Base-by-base conservation (phyloP, 2,329 filamentous ascomycete genomes). In the Xylariales sp. region DNA sequence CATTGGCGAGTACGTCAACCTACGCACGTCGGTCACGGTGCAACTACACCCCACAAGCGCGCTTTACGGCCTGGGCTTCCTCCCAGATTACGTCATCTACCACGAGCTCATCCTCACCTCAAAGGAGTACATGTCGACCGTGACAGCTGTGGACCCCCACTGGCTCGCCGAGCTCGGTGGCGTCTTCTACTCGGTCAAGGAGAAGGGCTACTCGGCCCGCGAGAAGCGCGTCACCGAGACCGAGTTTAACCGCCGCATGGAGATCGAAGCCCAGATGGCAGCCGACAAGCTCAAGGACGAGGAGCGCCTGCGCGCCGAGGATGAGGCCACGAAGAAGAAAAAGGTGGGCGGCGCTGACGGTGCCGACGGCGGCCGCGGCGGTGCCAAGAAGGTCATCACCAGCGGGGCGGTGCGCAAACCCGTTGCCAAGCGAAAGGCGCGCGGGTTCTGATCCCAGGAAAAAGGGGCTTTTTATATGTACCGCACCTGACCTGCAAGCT, bases 51-150 rank as follows among this genome's bases (percentile, higher is more conserved):
- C 93, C 2, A 98, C 93, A 0, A 90, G 83, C 46, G 88, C 93
- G 2, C 75, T 98, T 1, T 97, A 96, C 57, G 93, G 93, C 17
- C 74, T 89, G 2, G 93, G 93, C 4, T 94, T 95, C 61, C 78
- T 95, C 17, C 93, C 94, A 2, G 93, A 98, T 58, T 97, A 97
- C 56, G 88, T 98, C 37, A 82, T 98, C 29, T 98, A 98, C 63
- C 93, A 98, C 69, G 93, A 98, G 63, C 78, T 98, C 41, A 95
- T 98, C 52, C 78, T 98, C 43, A 98, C 93, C 0, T 88, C 83
- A 40, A 96, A 95, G 59, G 93, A 97, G 59, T 98, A 97, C 68
- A 96, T 98, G 81, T 94, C 88, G 4, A 95, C 88, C 5, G 93
- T 98, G 8, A 98, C 93, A 5, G 81, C 88, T 1, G 93, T 98